phyloP scores from a whole-genome alignment of 2,329 filamentous ascomycete genomes.

The Sporothrix schenckii region DNA sequence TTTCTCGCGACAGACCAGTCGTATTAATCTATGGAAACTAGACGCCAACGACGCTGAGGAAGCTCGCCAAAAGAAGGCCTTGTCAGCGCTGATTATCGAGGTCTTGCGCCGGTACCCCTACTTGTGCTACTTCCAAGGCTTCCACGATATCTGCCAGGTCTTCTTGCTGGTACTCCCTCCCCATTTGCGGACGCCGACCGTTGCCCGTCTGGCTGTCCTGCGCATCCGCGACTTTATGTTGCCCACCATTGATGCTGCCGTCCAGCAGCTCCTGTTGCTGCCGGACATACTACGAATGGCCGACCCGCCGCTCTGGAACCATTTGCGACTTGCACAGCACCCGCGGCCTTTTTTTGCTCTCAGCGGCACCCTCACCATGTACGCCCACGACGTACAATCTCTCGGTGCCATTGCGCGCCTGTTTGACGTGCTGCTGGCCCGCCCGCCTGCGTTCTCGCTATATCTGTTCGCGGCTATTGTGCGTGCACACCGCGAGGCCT shows the following conservation, averaged over 20 bases:
- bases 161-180: slow-evolving; percentile 81
- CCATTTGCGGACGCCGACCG: slow-evolving; percentile 60
- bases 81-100: slow-evolving; percentile 78
- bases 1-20: not conserved
- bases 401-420: slow-evolving; percentile 86
- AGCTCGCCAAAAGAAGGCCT: slow-evolving; percentile 69
- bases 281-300: slow-evolving; percentile 75
- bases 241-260: slow-evolving; percentile 76
- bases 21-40: slow-evolving; percentile 41
- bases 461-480: slow-evolving; percentile 93
- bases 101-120: slow-evolving; percentile 79
- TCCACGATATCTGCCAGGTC: slow-evolving; percentile 97
- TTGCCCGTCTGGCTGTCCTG: slow-evolving; percentile 81
- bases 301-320: slow-evolving; percentile 71
- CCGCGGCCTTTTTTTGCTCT: slow-evolving; percentile 80
- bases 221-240: slow-evolving; percentile 98
- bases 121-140: slow-evolving; percentile 96
- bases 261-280: slow-evolving; percentile 83
- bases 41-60: slow-evolving; percentile 71
- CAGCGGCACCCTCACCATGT: slow-evolving; percentile 91
- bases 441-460: slow-evolving; percentile 82
- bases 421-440: slow-evolving; percentile 88
- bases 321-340: slow-evolving; percentile 71
- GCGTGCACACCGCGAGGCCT: slow-evolving; percentile 74
- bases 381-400: slow-evolving; percentile 91